Evolutionary conservation across 495 filamentous ascomycete species (phyloP).

Genomic region (Trichoderma virens): DNA sequence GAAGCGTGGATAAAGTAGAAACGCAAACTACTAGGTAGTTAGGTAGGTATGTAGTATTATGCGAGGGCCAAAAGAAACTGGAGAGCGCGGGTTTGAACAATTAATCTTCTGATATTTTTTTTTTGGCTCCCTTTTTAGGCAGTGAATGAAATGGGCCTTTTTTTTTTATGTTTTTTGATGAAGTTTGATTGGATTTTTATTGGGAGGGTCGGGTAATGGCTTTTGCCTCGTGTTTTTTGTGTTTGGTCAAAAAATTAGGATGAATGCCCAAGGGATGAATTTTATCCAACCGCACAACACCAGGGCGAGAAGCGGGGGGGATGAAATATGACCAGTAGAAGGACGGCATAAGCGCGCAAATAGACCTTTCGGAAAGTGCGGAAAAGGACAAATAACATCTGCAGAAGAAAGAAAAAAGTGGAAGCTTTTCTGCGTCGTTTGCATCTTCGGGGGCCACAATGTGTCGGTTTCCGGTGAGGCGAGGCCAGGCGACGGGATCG

Average conservation of each 20-base stretch:
- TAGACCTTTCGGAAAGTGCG: no score
- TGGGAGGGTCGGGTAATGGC: not conserved
- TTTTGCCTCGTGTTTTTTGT: not conserved
- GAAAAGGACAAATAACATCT: no score
- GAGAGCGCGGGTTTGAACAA: not conserved
- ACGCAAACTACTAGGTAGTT: not conserved
- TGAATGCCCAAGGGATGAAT: not conserved
- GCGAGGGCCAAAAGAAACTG: not conserved
- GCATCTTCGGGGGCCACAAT: no score
- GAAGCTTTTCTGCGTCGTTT: no score
- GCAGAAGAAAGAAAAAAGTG: no score
- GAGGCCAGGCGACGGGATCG: not conserved
- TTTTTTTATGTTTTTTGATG: not conserved
- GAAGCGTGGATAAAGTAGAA: not conserved
- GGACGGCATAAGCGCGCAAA: not conserved
- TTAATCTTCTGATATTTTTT: not conserved
- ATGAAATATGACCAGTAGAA: not conserved
- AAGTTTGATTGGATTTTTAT: not conserved
- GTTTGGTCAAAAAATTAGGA: no score
- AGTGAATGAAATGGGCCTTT: not conserved
- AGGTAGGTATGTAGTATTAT: not conserved
- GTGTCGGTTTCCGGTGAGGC: no score
- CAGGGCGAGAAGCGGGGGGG: not conserved
- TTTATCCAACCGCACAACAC: not conserved
- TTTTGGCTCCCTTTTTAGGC: not conserved